Percentiles rank a stretch among this genome's conserved stretches.
phyloP scores from a whole-genome alignment of 257 asterid species.

The Przewalskia tangutica region DNA sequence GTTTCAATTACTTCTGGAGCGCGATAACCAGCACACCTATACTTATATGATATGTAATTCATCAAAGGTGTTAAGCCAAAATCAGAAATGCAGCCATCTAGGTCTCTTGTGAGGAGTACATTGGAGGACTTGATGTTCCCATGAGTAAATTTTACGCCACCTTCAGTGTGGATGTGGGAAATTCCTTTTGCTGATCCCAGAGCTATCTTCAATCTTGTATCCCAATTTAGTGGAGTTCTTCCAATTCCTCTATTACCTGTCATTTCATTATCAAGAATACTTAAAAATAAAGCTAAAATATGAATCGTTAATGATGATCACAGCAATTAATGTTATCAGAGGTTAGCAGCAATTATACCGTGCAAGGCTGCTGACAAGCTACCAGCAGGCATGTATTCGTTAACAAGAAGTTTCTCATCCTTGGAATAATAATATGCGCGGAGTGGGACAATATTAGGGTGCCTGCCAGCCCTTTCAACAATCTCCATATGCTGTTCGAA shows the following conservation, averaged over 20 bases:
- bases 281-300: background rate
- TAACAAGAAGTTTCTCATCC: constrained; percentile 89
- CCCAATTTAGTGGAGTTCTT: constrained; percentile 58
- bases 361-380: constrained; percentile 83
- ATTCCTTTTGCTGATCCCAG: constrained; percentile 72
- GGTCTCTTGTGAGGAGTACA: constrained; percentile 46
- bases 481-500: constrained; percentile 88
- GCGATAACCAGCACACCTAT: constrained; percentile 66
- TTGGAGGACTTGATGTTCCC: constrained; percentile 89
- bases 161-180: constrained; percentile 64
- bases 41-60: constrained; percentile 37
- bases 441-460: constrained; percentile 51
- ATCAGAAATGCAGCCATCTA: constrained; percentile 60
- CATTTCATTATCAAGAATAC: background rate
- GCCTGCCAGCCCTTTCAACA: constrained; percentile 39
- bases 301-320: background rate
- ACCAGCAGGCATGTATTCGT: constrained; percentile 64
- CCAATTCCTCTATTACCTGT: constrained; percentile 54
- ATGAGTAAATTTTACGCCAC: constrained; percentile 45
- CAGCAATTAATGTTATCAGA: background rate
- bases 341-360: constrained; percentile 27
- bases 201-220: constrained; percentile 61
- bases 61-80: constrained; percentile 54
- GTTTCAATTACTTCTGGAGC: constrained; percentile 89
- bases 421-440: constrained; percentile 86